Base-by-base conservation (phyloP, 768 basidiomycete species). In the Rhodotorula paludigena region DNA sequence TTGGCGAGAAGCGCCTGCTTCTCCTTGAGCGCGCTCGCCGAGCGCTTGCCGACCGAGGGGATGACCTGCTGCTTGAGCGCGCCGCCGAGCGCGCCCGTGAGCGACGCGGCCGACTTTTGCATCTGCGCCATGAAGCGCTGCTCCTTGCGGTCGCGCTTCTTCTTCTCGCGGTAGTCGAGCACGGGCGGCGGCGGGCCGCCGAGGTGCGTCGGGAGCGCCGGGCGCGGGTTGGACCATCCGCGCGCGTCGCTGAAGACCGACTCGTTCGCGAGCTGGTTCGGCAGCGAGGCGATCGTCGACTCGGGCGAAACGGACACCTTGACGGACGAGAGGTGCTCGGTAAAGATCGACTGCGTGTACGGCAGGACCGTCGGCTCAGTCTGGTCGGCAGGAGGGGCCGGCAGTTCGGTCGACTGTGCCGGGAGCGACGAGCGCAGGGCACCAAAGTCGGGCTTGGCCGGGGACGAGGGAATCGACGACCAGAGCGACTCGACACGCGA, bases 11-110 rank as follows among this genome's bases (percentile, higher is more conserved):
- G 57, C 23, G 60, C 64, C 14, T 28, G 63, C 58, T 64, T 60
- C 57, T 63, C 64, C 60, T 63, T 70, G 38, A 60, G 52, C 8
- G 54, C 58, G 28, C 47, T 35, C 18, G 47, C 56, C 16, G 65
- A 64, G 23, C 53, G 67, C 30, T 73, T 73, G 18, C 80, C 76
- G 15, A 81, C 81, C 2, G 81, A 71, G 1, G 80, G 78, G 64
- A 88, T 87, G n/a, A 82, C 79, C 39, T 85, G 81, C 58, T 82
- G 82, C 72, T 83, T 79, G 35, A 88, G 77, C 12, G 77, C 76
- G 2, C 78, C 80, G 2, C 87, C 87, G 0, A 80, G 81, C 10
- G 86, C 86, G 0, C 87, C 87, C 0, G 85, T 86, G 63, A 88
- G 75, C 1, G 85, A 86, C 45, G 82, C 82, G 16, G 87, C 86